Conservation (phyloP, 176 grass and related monocot species). For the Phyllostachys edulis region DNA sequence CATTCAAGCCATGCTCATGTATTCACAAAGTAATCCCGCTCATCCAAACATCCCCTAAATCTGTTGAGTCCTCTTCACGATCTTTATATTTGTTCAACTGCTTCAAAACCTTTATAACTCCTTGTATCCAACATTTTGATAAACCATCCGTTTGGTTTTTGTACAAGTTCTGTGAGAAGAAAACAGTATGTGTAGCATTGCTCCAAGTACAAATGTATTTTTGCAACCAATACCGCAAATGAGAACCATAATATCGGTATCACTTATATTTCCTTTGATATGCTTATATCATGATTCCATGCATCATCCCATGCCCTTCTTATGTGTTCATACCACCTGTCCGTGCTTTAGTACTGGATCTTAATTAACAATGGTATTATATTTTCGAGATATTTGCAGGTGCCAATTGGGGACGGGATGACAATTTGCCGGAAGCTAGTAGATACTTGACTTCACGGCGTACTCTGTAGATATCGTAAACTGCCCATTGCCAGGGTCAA, state of each 20-base stretch:
- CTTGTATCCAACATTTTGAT: background rate
- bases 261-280: background rate
- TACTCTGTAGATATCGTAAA: conserved; percentile 2
- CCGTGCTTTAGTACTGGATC: background rate
- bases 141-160: background rate
- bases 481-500: background rate
- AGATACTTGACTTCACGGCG: conserved; percentile 31
- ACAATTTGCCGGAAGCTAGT: conserved; percentile 84
- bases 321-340: background rate
- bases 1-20: background rate
- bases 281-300: background rate
- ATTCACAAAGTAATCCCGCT: background rate
- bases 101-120: background rate
- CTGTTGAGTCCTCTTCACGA: background rate
- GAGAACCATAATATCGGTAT: background rate
- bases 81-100: background rate
- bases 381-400: conserved; percentile 46
- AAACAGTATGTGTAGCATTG: background rate
- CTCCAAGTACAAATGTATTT: background rate
- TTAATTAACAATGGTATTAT: conserved; percentile 16
- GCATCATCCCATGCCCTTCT: background rate
- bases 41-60: background rate
- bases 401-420: conserved; percentile 93
- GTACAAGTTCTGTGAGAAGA: background rate
- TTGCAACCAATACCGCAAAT: background rate